phyloP scores from a whole-genome alignment of 2,329 filamentous ascomycete species.

The Exophiala phaeomuriformis region DNA sequence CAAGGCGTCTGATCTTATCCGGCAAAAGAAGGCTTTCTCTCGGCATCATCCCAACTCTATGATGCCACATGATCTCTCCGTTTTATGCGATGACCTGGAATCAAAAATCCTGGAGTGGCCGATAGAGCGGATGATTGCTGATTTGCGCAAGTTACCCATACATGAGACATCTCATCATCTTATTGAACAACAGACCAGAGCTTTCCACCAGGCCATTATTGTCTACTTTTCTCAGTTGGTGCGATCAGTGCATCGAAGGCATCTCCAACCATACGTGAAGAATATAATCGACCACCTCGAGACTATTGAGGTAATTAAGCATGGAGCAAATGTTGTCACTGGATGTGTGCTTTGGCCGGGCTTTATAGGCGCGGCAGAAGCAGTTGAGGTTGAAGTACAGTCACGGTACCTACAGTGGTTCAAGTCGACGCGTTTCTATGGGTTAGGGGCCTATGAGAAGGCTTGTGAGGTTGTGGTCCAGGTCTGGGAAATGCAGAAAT shows the following conservation, averaged over 20 bases:
- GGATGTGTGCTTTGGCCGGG: conserved; percentile 25
- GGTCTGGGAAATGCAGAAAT: too few relatives aligned
- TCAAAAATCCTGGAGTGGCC: conserved; percentile 5
- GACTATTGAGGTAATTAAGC: conserved; percentile 1
- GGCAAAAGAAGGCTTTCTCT: neutral
- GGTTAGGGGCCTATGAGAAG: too few relatives aligned
- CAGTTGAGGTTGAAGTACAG: conserved; percentile 42
- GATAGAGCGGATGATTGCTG: neutral
- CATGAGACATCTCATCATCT: neutral
- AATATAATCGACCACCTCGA: conserved; percentile 3
- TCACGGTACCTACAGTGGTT: conserved; percentile 22
- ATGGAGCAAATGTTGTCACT: neutral
- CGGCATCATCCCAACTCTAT: neutral
- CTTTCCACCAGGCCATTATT: conserved; percentile 4
- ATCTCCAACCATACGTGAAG: conserved; percentile 3
- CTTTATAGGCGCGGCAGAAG: conserved; percentile 43
- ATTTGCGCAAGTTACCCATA: neutral
- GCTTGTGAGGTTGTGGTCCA: too few relatives aligned
- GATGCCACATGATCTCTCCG: neutral
- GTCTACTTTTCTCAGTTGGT: conserved; percentile 5
- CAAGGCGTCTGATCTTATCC: neutral
- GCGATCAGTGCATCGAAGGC: conserved; percentile 2
- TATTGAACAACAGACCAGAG: conserved; percentile 4
- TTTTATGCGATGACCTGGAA: conserved; percentile 2
- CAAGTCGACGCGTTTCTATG: neutral